Evolutionary conservation across 495 filamentous ascomycete genomes (phyloP), one percentile per base, ranked within the genome.

Genomic region (Podospora didyma): DNA sequence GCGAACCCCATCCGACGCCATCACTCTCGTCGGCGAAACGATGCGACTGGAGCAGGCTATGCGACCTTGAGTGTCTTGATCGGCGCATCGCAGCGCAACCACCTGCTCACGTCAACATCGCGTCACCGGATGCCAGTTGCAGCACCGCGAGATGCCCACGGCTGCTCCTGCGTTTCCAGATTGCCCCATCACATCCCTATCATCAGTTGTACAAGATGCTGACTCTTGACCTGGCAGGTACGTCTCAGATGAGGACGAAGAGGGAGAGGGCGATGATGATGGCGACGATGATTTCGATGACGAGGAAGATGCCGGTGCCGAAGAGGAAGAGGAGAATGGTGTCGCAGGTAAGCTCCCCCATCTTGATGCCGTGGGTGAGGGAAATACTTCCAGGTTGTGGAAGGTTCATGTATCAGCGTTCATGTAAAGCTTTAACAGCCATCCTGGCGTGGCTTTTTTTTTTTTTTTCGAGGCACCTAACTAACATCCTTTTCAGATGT

Each of bases 181-280:
- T 6, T n/a, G 2, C 0, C 39, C 4, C 17, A 7, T 11, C 19
- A 22, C 21, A 4, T 21, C 21, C n/a, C 1, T 53, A 1, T 45
- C 12, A 35, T 46, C 14, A 20, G 21, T 17, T 14, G 20, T 53
- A 7, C 50, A 53, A 16, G 17, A 39, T 26, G 49, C 61, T 62
- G 54, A 66, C 49, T 31, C 10, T 5, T 21, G 19, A 46, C 19
- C 56, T 34, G 10, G 20, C 39, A 71, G 71, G 59, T 70, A 77
- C 45, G 68, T 75, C 26, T 74, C 77, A 17, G 74, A 62, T 14
- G 74, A 77, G 5, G 75, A 77, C 7, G 74, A 77, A 1, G 72
- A 69, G 1, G 65, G 69, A 12, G 66, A 70, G 1, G 68, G 66
- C 2, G 71, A 65, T 0, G 73, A 75, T 20, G 69, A 72, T 9